These are phyloP conservation scores for Dissophora globulifera DNA, from an alignment of 192 early-diverging fungal species.

Conservation along the genomic window DNA sequence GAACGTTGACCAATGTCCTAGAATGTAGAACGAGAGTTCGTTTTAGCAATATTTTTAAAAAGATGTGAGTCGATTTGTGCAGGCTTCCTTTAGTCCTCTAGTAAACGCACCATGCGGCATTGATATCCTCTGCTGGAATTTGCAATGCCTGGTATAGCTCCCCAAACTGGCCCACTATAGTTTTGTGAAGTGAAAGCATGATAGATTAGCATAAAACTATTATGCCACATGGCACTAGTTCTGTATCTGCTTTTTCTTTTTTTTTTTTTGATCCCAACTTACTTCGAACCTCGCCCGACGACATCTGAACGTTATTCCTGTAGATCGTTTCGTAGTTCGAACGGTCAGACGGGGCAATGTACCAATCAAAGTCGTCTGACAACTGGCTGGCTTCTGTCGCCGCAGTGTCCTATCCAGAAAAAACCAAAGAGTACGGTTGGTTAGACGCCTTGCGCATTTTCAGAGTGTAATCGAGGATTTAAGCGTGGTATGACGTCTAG, in stretches of 20 bases:
- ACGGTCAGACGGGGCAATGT: conserved; percentile 67
- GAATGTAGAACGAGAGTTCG: no score
- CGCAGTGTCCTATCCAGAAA: conserved; percentile 19
- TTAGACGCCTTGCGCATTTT: neutral
- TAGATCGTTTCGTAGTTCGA: conserved; percentile 68
- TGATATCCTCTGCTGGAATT: conserved; percentile 62
- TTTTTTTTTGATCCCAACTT: no score
- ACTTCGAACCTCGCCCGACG: conserved; percentile 66
- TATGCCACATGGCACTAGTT: no score
- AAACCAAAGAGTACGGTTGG: neutral
- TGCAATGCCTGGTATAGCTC: conserved; percentile 64
- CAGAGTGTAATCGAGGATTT: neutral
- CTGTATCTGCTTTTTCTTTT: no score
- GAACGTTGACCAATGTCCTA: conserved; percentile 67
- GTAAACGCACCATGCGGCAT: conserved; percentile 60
- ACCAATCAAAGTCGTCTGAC: conserved; percentile 71
- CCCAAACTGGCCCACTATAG: conserved; percentile 64
- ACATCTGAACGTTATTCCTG: conserved; percentile 59
- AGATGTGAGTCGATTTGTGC: no score
- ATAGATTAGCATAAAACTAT: neutral
- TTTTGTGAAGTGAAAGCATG: no score
- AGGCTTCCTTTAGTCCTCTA: neutral
- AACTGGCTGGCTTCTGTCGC: conserved; percentile 21
- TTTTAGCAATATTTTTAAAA: no score
- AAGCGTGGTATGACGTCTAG: neutral